Evolutionary conservation across 768 basidiomycete species (phyloP), one percentile per base, ranked within the genome.

Genomic region (Macrolepiota dolichaula): DNA sequence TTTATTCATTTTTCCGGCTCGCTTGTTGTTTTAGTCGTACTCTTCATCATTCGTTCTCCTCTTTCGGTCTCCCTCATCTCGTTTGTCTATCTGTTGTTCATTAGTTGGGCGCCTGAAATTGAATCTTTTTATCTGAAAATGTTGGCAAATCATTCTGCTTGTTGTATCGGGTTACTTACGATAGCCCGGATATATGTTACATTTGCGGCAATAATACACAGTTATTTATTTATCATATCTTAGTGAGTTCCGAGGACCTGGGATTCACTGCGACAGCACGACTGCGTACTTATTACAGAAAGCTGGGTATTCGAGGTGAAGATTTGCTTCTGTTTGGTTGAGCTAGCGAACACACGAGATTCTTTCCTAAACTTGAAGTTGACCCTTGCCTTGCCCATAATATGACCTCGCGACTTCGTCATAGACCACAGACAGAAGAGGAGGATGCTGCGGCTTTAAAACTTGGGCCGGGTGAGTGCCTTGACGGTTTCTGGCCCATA

Each of bases 401-500:
- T 29, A 86, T 84, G 83, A 78, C 87, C 67, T 81, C 86, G 27
- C 78, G 86, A 69, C 75, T 88, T 57, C 83, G 88, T 65, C 88
- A 89, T 68, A 79, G 88, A 67, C 80, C 83, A 22, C 76, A 81
- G 22, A 75, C 77, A 12, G 92, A 94, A 67, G 92, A 94, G 64
- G 92, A 94, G 72, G 92, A 94, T 76, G 92, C 92, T 0, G 84
- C 92, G 13, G 85, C 87, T 17, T 74, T 94, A 67, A 94, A 94
- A 70, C 86, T 94, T 27, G 92, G 92, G 17, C 74, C 85, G 66
- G 91, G 90, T 87, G 51, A 46, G 70, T 62, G 27, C 5, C 19
- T n/a, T 44, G 17, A n/a, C 15, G 29, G 15, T 44, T 17, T 44
- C 19, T n/a, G 15, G 9, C 7, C 42, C 9, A 17, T 44, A 44